These are phyloP conservation scores for Xylaria sp. DNA, from an alignment of 2,329 filamentous ascomycete genomes.

Conservation along the genomic window DNA sequence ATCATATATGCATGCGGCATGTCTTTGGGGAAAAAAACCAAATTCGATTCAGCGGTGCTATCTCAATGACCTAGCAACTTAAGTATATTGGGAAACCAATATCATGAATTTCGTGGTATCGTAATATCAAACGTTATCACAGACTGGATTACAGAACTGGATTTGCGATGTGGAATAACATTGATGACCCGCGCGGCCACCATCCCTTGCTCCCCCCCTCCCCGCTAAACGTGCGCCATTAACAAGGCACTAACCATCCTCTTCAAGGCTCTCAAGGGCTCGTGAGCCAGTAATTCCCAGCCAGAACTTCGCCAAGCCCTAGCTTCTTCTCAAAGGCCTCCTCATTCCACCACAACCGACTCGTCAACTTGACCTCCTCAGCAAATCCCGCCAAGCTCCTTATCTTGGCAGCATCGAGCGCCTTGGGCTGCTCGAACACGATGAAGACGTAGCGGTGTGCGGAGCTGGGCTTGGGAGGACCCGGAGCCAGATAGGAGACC, in stretches of 20 bases:
- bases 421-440: conserved; percentile 30
- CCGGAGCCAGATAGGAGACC: conserved; percentile 26
- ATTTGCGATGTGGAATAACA: neutral
- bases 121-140: neutral
- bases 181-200: neutral
- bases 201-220: neutral
- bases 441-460: conserved; percentile 33
- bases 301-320: conserved; percentile 27
- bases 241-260: neutral
- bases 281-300: conserved; percentile 26
- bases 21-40: neutral
- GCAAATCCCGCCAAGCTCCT: conserved; percentile 16
- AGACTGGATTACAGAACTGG: conserved; percentile 7
- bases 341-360: conserved; percentile 29
- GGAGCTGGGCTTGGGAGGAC: conserved; percentile 32
- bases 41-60: neutral
- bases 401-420: conserved; percentile 26
- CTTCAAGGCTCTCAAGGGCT: conserved; percentile 14
- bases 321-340: conserved; percentile 25
- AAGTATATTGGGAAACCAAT: neutral
- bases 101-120: neutral
- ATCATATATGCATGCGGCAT: neutral
- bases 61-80: neutral
- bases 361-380: conserved; percentile 24
- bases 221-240: neutral